These are phyloP conservation scores for Dorcoceras hygrometricum DNA, from an alignment of 257 asterid genomes.

Conservation along the genomic window DNA sequence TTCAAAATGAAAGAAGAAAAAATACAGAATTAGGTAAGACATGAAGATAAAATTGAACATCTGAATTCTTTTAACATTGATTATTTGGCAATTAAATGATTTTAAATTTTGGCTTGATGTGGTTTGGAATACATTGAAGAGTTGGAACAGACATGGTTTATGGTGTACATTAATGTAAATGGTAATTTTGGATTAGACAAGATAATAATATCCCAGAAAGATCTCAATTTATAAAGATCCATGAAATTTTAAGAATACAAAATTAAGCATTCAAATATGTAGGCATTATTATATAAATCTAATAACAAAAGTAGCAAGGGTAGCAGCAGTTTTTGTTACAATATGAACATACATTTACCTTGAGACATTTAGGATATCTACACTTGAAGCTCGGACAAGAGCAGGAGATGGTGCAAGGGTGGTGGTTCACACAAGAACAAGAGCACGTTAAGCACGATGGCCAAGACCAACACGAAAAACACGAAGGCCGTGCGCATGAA, in stretches of 20 bases:
- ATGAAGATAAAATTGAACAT: no score
- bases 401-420: conserved; percentile 9
- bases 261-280: conserved; percentile 13
- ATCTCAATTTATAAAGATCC: not conserved
- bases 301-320: conserved; percentile 60
- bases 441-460: not conserved
- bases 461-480: not conserved
- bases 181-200: no score
- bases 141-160: no score
- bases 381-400: conserved; percentile 30
- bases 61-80: no score
- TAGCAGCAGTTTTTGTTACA: conserved; percentile 48
- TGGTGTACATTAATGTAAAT: no score
- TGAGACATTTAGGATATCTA: conserved; percentile 36
- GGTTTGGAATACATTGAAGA: no score
- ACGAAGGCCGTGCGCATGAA: not conserved
- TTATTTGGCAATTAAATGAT: no score
- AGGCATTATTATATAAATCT: conserved; percentile 19
- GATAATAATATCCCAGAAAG: no score
- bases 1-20: no score
- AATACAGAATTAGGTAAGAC: no score
- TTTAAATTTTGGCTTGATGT: no score
- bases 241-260: no score
- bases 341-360: conserved; percentile 47
- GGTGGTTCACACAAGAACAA: not conserved